Base-by-base conservation (phyloP, 2,329 filamentous ascomycete genomes). In the Erysiphe pulchra region DNA sequence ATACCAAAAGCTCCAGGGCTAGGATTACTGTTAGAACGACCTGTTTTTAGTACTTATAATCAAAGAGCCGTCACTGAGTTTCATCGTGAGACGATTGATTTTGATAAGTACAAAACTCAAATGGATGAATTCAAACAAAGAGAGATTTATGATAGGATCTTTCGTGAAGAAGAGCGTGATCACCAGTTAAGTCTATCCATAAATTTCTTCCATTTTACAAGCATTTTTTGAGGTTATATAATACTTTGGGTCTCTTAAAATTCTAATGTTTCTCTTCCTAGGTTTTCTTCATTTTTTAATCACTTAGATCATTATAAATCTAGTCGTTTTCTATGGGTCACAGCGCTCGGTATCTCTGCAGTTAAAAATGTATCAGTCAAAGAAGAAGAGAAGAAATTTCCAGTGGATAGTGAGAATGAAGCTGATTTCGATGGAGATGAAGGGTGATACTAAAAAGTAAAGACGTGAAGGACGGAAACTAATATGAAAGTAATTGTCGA, bases 1-100 rank as follows among this genome's bases (percentile, higher is more conserved):
- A 93, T 98, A 47, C 90, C 90, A 46, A 95, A 95, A 62, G 90
- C 86, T 0, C 90, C 90, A 0, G 81, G 84, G 4, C 62, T 98
- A 33, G 90, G 90, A 0, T 64, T 98, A 39, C 65, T 95, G 46
- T 71, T 98, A 4, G 90, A 98, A 62, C 68, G 84, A 1, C 90
- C 90, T 1, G 81, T 95, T 0, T 98, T 98, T 58, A 78, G 87
- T 49, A 76, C 67, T 44, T 95, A 94, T 63, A 98, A 94, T 61
- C 70, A 69, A 46, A 75, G 78, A 51, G 76, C 80, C 1, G 69
- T 69, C 8, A 66, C 68, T 33, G 71, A 73, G 46, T 69, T 77
- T 39, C 72, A 69, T 7, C 72, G 75, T 46, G 71, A 80, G 44
- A 68, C 71, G 20, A 77, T 98, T 47, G 75, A 85, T 54, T 98